A percentile compares a stretch with the other conserved stretches of the same genome.
Conservation (phyloP, 805 yeast species). For the Candida maesae region DNA sequence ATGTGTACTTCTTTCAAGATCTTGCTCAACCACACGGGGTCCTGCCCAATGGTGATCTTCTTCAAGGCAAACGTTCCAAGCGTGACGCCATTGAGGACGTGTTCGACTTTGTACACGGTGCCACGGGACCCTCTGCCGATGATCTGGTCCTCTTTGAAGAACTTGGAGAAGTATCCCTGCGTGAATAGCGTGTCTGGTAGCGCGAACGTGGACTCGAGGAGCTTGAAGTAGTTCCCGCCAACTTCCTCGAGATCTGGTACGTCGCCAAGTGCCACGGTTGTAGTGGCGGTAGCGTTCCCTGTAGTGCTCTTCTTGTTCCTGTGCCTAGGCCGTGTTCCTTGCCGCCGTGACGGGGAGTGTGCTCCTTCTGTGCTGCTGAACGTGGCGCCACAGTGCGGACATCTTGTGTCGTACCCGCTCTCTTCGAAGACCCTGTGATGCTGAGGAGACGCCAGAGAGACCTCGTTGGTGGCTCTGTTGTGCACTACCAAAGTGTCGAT, state of each 20-base stretch:
- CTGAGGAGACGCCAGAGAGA: constrained; percentile 10
- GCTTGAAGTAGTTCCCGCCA: constrained; percentile 21
- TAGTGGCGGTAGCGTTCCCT: too few species aligned
- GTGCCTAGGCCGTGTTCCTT: too few species aligned
- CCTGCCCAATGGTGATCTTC: constrained; percentile 79
- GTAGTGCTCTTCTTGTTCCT: too few species aligned
- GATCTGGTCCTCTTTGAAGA: constrained; percentile 56
- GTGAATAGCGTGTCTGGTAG: constrained; percentile 59
- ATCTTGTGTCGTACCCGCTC: neutral
- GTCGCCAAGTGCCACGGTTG: too few species aligned
- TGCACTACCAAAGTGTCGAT: constrained; percentile 12
- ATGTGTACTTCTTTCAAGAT: constrained; percentile 78
- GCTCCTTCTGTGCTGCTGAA: constrained; percentile 4
- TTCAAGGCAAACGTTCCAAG: constrained; percentile 82
- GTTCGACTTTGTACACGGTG: constrained; percentile 79
- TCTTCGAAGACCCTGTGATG: neutral
- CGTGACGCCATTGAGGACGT: constrained; percentile 64
- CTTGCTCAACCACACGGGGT: constrained; percentile 60
- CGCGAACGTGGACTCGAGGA: constrained; percentile 18
- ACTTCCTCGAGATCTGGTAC: neutral
- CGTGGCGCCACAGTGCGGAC: constrained; percentile 18
- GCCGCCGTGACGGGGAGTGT: constrained; percentile 1
- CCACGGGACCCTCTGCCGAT: constrained; percentile 87
- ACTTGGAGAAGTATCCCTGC: constrained; percentile 75
- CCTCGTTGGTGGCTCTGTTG: constrained; percentile 16